Evolutionary conservation across 192 early-diverging fungal genomes (phyloP).

Genomic region (Anaeromyces robustus): DNA sequence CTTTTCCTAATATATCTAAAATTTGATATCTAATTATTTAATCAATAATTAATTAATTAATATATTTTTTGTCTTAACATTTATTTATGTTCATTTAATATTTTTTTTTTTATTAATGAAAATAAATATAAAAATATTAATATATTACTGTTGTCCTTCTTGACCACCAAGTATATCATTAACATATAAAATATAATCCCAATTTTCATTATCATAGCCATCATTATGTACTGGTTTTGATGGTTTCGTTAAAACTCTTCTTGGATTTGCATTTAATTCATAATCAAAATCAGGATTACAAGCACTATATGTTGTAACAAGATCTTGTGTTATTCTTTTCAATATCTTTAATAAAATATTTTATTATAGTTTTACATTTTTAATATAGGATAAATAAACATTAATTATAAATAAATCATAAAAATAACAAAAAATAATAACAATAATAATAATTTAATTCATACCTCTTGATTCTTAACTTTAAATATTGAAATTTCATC

Average conservation of each 20-base stretch:
- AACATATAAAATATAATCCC: slow-evolving; percentile 91
- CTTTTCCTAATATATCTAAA: slow-evolving; percentile 81
- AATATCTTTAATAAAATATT: not conserved
- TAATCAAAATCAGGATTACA: slow-evolving; percentile 78
- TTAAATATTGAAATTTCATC: not conserved
- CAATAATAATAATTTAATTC: too few species aligned
- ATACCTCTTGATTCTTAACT: not conserved
- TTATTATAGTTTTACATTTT: too few species aligned
- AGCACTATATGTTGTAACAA: slow-evolving; percentile 55
- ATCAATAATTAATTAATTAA: not conserved
- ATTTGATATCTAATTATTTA: slow-evolving; percentile 59
- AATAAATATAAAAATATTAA: not conserved
- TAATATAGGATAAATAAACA: too few species aligned
- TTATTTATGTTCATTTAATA: not conserved
- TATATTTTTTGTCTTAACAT: not conserved
- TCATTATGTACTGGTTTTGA: slow-evolving; percentile 79
- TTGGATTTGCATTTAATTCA: slow-evolving; percentile 58
- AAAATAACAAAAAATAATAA: too few species aligned
- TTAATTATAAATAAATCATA: too few species aligned
- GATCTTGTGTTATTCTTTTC: slow-evolving; percentile 8
- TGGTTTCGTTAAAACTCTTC: slow-evolving; percentile 86
- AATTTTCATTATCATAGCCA: slow-evolving; percentile 88
- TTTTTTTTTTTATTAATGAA: not conserved
- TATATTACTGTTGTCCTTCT: slow-evolving; percentile 64
- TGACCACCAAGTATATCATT: slow-evolving; percentile 90